Evolutionary conservation across 2,329 filamentous ascomycete genomes (phyloP), one percentile per base, ranked within the genome.

Genomic region (Hypoxylon sp.): DNA sequence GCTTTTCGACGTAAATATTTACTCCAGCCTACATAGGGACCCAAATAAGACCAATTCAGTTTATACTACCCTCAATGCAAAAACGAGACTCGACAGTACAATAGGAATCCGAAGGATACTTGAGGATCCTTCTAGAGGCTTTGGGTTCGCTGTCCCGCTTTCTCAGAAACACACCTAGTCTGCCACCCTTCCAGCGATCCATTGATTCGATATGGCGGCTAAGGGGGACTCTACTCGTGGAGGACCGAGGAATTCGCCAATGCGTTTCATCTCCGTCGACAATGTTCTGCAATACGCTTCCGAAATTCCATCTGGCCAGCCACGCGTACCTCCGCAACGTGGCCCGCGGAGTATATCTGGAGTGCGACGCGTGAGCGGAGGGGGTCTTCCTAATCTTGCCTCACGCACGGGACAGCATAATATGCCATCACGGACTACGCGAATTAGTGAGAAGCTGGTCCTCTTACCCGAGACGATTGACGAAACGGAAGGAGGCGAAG

Each of bases 371-470:
- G 63, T 70, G 11, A 82, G 80, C 73, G 79, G 85, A 5, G 80
- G 82, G 10, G 81, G 81, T 10, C 77, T 84, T 38, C 82, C 83
- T n/a, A 78, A 77, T 32, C 73, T 81, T 19, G 78, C 80, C 52
- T 79, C 80, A 43, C 81, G 85, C 3, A 82, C 83, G 57, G 86
- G 85, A 67, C 81, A 83, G 74, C 85, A 88, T 61, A 86, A 84
- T 48, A 81, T 98, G 72, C 96, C 95, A 0, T 91, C 93, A 5
- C 88, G 96, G 58, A 97, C 94, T 38, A 97, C 93, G 28, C 98
- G 98, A 80, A 91, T 97, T 70, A 97, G 93, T 79, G 93, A 98
- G 82, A 98, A 98, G 81, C 85, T 99, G n/a, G 96, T 99, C 0
- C 84, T 98, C 36, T 86, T 99, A 13, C 96, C 96, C 0, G 95